Evolutionary conservation across 495 filamentous ascomycete species (phyloP).

Genomic region (Aspergillus egyptiacus): DNA sequence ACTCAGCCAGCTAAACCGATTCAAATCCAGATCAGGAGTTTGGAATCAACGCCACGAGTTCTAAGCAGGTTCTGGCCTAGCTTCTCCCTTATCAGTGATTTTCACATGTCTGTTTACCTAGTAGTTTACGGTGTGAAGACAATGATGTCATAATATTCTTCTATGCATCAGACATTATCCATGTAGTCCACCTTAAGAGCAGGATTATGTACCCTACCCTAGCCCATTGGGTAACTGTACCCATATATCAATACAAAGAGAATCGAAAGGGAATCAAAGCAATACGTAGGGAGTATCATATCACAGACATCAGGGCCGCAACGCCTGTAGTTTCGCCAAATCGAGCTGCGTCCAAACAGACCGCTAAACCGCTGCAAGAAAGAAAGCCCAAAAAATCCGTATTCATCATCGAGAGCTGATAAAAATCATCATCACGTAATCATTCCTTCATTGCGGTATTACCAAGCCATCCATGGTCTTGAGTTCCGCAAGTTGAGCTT

Average conservation of each 20-base stretch:
- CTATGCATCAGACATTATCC: slow-evolving; percentile 3
- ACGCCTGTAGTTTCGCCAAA: slow-evolving; percentile 11
- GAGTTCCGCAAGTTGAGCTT: slow-evolving; percentile 39
- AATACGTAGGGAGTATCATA: slow-evolving; percentile 3
- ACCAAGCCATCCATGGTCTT: slow-evolving; percentile 39
- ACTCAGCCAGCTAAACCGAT: slow-evolving; percentile 8
- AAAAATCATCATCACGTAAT: slow-evolving; percentile 22
- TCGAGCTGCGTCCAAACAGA: slow-evolving; percentile 11
- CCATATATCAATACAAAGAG: slow-evolving; percentile 10
- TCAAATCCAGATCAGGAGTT: neutral
- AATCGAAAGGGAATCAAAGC: neutral
- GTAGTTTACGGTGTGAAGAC: neutral
- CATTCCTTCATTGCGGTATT: slow-evolving; percentile 35
- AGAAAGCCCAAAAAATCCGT: neutral
- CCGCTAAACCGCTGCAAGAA: slow-evolving; percentile 16
- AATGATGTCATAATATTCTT: slow-evolving; percentile 10
- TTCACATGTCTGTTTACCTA: slow-evolving; percentile 3
- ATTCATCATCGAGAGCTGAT: slow-evolving; percentile 6
- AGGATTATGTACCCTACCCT: neutral
- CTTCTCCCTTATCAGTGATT: neutral
- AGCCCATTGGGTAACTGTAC: neutral
- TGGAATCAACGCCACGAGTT: neutral
- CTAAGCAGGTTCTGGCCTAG: neutral
- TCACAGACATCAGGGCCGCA: slow-evolving; percentile 4
- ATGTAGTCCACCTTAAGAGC: neutral